Percentiles rank a stretch among this genome's conserved stretches.
These are phyloP conservation scores for Plicaturopsis crispa DNA, from an alignment of 768 basidiomycete species.

Conservation along the genomic window DNA sequence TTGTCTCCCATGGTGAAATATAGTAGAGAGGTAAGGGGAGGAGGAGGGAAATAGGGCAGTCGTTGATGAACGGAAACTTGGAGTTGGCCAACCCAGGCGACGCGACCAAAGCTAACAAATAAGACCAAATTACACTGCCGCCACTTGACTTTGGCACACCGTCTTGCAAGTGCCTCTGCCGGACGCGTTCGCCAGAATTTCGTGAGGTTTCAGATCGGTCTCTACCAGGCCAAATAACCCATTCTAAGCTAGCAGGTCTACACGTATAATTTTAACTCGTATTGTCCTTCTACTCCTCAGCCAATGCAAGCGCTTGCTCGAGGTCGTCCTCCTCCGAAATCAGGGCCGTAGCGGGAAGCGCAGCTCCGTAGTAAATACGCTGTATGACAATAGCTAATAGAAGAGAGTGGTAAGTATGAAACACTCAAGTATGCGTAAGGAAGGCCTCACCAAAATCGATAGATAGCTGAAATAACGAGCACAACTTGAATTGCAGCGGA, in stretches of 20 bases:
- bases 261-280: too few relatives aligned
- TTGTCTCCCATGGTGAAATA: background rate
- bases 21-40: background rate
- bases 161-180: too few relatives aligned
- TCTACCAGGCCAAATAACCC: too few relatives aligned
- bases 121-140: too few relatives aligned
- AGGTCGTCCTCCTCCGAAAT: conserved; percentile 56
- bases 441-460: conserved; percentile 62
- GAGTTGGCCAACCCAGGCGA: too few relatives aligned
- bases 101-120: too few relatives aligned
- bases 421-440: conserved; percentile 4
- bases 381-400: conserved; percentile 62
- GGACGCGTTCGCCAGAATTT: too few relatives aligned
- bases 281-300: conserved; percentile 43
- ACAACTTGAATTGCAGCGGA: conserved; percentile 76
- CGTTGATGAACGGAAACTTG: too few relatives aligned
- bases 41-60: background rate
- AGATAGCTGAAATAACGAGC: conserved; percentile 78
- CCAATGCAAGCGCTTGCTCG: conserved; percentile 67
- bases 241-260: too few relatives aligned
- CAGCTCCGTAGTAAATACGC: conserved; percentile 66
- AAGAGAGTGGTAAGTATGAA: conserved; percentile 3
- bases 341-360: conserved; percentile 46
- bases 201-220: too few relatives aligned
- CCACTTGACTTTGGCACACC: too few relatives aligned